These are phyloP conservation scores for Acer negundo DNA, from an alignment of 345 rosid species.

Conservation along the genomic window DNA sequence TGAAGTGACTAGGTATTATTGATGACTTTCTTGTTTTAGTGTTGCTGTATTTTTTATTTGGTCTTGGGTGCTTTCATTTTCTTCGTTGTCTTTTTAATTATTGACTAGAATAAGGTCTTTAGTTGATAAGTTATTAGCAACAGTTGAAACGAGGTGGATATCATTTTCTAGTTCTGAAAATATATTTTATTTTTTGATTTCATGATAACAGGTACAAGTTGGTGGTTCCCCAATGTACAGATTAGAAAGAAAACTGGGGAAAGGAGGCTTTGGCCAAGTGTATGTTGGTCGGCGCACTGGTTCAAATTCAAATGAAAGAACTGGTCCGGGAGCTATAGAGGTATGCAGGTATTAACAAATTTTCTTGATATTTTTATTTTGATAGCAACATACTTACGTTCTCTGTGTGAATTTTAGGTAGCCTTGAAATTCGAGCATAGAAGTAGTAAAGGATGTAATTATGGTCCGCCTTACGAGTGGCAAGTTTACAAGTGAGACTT, in stretches of 20 bases:
- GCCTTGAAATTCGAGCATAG: conserved; percentile 95
- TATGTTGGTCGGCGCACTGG: conserved; percentile 79
- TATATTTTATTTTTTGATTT: conserved; percentile 8
- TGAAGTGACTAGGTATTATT: neutral
- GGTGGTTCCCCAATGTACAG: conserved; percentile 85
- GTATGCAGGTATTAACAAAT: conserved; percentile 30
- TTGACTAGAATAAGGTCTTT: neutral
- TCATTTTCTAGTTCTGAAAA: conserved; percentile 1
- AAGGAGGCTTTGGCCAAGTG: conserved; percentile 99
- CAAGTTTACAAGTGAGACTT: conserved; percentile 90
- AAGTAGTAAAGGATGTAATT: conserved; percentile 94
- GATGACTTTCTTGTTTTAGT: neutral
- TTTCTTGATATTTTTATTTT: neutral
- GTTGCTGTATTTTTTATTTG: neutral
- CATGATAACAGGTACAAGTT: conserved; percentile 65
- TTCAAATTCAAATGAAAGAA: conserved; percentile 47
- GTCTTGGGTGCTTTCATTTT: neutral
- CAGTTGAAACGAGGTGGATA: neutral
- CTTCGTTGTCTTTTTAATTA: neutral
- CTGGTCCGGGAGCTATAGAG: conserved; percentile 79
- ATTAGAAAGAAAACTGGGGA: conserved; percentile 81
- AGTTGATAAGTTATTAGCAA: neutral
- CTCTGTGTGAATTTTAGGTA: conserved; percentile 48
- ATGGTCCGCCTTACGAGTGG: conserved; percentile 97
- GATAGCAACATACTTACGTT: neutral